Evolutionary conservation across 495 filamentous ascomycete genomes (phyloP).

Genomic region (Neurospora sp.): DNA sequence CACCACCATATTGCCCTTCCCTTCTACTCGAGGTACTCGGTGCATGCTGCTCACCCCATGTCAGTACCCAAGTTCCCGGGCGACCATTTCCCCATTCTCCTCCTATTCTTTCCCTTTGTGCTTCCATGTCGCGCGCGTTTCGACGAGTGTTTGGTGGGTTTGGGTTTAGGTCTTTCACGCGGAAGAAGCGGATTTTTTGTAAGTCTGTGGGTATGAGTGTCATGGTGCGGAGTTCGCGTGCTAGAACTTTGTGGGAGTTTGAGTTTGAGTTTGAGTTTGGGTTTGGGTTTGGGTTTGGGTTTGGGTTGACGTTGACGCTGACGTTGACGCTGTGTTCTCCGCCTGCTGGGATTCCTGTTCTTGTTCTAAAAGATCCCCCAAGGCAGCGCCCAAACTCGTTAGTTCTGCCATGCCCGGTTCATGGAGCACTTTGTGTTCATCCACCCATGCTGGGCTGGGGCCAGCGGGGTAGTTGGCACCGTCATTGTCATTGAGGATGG

Average conservation of each 20-base stretch:
- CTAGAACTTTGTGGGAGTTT: neutral
- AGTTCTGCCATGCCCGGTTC: neutral
- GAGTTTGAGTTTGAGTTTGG: neutral
- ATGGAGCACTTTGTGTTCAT: neutral
- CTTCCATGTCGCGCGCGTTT: neutral
- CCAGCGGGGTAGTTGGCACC: neutral
- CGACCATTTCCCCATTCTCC: neutral
- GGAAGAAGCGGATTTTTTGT: neutral
- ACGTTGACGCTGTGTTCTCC: no score
- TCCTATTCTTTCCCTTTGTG: neutral
- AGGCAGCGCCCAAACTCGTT: rapidly evolving
- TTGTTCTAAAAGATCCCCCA: neutral
- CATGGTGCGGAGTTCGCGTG: neutral
- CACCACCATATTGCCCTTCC: neutral
- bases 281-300: no score
- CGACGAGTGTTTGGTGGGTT: neutral
- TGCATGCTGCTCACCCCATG: no score
- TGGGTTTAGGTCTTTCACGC: neutral
- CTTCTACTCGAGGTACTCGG: neutral
- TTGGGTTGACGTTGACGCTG: neutral
- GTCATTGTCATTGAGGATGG: neutral
- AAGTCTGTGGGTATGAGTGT: neutral
- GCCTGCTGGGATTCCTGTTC: neutral
- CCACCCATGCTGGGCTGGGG: neutral
- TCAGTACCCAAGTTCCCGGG: rapidly evolving